Evolutionary conservation across 2,329 filamentous ascomycete species (phyloP), one percentile per base, ranked within the genome.

Genomic region (Knoxdaviesia proteae): DNA sequence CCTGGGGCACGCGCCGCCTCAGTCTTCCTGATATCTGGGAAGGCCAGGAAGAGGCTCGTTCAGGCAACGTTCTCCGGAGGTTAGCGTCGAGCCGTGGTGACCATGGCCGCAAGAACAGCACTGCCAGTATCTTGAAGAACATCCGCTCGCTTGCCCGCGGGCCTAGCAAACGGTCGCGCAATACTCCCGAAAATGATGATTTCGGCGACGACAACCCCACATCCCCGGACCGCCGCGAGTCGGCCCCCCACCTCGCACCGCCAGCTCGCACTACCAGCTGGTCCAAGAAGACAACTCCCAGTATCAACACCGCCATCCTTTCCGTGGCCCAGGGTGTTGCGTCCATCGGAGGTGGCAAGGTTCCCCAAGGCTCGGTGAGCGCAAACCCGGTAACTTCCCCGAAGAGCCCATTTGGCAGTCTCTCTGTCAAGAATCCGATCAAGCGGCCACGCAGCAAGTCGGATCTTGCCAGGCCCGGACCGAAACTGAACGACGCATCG

Each of bases 1-100:
- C 79, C 0, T 76, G 79, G 65, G 79, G 79, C 10, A 84, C 79
- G 2, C 68, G 73, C 6, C 69, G 77, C 37, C 69, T 71, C 45
- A 79, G 77, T 54, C 62, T 80, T 40, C 73, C 77, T 2, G 75
- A 68, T 49, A 50, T 67, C 44, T 48, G 62, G 5, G 76, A 81
- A 44, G 58, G 74, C 32, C 74, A 62, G 29, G 48, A 56, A 8
- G 54, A 78, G 35, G 72, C 67, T 11, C 60, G 78, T 6, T 69
- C 68, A 43, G 73, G 75, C 30, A 74, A 67, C 45, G 65, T 82
- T 36, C 56, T 80, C 36, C 81, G 78, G 52, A 75, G 71, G 54
- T 59, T 72, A 38, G 71, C 68, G 6, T 62, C 77, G 48, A 67
- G 62, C 51, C 59, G 66, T 41, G 60, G 61, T 20, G 53, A 53